phyloP scores from a whole-genome alignment of 2,329 filamentous ascomycete genomes.

The Hypoxylon sp. region DNA sequence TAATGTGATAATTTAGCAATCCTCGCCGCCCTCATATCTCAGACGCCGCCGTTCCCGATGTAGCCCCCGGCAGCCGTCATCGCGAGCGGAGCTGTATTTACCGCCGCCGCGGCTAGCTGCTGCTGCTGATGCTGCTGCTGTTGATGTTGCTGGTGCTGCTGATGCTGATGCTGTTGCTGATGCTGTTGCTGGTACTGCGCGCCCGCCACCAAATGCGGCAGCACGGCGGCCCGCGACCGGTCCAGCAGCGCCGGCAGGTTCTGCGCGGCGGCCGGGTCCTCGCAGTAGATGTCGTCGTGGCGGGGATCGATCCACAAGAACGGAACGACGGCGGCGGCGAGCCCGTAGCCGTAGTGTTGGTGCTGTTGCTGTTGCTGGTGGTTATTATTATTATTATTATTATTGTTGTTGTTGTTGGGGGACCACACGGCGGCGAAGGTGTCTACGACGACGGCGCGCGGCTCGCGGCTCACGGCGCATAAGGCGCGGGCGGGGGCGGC shows the following conservation, averaged over 20 bases:
- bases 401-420: too few relatives aligned
- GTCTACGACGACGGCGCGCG: slow-evolving; percentile 36
- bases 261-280: background rate
- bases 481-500: slow-evolving; percentile 35
- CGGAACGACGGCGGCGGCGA: slow-evolving; percentile 1
- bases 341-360: too few relatives aligned
- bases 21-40: too few relatives aligned
- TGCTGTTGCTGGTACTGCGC: too few relatives aligned
- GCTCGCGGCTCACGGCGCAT: slow-evolving; percentile 38
- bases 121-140: too few relatives aligned
- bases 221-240: slow-evolving; percentile 15
- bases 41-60: background rate
- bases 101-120: too few relatives aligned
- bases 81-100: too few relatives aligned
- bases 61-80: background rate
- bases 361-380: too few relatives aligned
- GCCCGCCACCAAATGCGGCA: slow-evolving; percentile 3
- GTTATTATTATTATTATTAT: too few relatives aligned
- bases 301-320: slow-evolving; percentile 29
- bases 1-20: too few relatives aligned
- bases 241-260: slow-evolving; percentile 14
- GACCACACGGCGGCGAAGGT: slow-evolving; percentile 37
- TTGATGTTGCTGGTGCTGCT: too few relatives aligned
- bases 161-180: too few relatives aligned
- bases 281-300: slow-evolving; percentile 20